Evolutionary conservation across 176 grass and related monocot genomes (phyloP).

Genomic region (Triticum monococcum): DNA sequence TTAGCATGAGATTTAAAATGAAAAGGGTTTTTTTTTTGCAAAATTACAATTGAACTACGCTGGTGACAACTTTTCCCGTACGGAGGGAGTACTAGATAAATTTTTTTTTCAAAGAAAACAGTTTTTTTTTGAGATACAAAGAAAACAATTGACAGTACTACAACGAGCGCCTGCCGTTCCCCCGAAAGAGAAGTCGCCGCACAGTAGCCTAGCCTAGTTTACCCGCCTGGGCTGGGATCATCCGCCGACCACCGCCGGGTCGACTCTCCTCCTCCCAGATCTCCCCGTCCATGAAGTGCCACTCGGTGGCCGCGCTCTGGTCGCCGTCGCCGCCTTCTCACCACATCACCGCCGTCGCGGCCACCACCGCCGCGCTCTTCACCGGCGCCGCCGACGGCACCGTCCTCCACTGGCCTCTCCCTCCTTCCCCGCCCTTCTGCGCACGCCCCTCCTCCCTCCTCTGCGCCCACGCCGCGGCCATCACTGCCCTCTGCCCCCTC

Average conservation of each 20-base stretch:
- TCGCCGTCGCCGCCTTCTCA: constrained; percentile 70
- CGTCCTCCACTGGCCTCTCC: constrained; percentile 65
- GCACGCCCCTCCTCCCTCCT: constrained; percentile 63
- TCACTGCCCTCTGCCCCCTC: constrained; percentile 42
- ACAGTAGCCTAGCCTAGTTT: background rate
- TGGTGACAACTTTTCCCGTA: too few relatives aligned
- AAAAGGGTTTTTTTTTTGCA: too few relatives aligned
- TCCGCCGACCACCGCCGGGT: background rate
- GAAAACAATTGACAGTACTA: too few relatives aligned
- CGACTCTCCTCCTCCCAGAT: constrained; percentile 17
- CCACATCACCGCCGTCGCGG: constrained; percentile 56
- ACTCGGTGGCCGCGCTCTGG: constrained; percentile 85
- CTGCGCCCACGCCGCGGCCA: constrained; percentile 76
- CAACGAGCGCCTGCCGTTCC: background rate
- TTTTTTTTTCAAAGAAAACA: too few relatives aligned
- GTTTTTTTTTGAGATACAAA: too few relatives aligned
- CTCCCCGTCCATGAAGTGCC: constrained; percentile 69
- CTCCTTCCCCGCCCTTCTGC: constrained; percentile 20
- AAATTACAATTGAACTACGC: too few relatives aligned
- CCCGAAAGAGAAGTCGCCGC: background rate
- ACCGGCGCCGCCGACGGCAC: constrained; percentile 82
- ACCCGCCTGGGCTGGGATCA: background rate
- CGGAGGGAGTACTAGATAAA: too few relatives aligned
- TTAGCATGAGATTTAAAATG: too few relatives aligned
- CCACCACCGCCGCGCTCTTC: constrained; percentile 51